Evolutionary conservation across 179 eudicot species (phyloP).

Genomic region (Spergularia azorica): DNA sequence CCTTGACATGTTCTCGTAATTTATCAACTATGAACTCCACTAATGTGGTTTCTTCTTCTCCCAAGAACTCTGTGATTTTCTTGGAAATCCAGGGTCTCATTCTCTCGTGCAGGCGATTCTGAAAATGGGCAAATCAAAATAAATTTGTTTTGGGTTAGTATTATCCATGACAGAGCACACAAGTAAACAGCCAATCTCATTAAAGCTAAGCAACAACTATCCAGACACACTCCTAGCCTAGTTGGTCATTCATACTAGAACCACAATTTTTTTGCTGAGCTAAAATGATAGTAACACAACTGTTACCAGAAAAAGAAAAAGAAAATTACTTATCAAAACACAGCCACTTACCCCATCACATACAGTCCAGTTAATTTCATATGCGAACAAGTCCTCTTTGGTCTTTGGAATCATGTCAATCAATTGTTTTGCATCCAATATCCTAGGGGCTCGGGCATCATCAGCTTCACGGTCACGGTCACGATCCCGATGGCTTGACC

Average conservation of each 20-base stretch:
- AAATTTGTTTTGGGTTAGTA: background rate
- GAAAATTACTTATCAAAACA: background rate
- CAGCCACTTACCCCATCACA: slow-evolving; percentile 68
- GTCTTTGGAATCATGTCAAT: slow-evolving; percentile 97
- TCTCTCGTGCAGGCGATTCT: slow-evolving; percentile 83
- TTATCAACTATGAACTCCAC: slow-evolving; percentile 89
- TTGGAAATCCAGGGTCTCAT: slow-evolving; percentile 98
- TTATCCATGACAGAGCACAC: background rate
- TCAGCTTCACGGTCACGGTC: slow-evolving; percentile 61
- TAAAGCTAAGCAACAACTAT: no score
- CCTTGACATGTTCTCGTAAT: slow-evolving; percentile 71
- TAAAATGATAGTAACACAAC: background rate
- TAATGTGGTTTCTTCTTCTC: slow-evolving; percentile 85
- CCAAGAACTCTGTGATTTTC: slow-evolving; percentile 89
- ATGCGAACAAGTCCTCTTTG: slow-evolving; percentile 92
- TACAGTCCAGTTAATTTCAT: slow-evolving; percentile 81
- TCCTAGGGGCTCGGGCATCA: slow-evolving; percentile 48
- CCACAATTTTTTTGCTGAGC: background rate
- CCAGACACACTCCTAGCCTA: background rate
- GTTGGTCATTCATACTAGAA: background rate
- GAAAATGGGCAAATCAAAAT: slow-evolving; percentile 18
- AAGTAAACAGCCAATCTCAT: background rate
- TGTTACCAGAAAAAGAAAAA: background rate
- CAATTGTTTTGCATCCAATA: slow-evolving; percentile 91
- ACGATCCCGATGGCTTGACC: slow-evolving; percentile 60